Conservation (phyloP, 2,329 filamentous ascomycete species). For the Aspergillus luchuensis region DNA sequence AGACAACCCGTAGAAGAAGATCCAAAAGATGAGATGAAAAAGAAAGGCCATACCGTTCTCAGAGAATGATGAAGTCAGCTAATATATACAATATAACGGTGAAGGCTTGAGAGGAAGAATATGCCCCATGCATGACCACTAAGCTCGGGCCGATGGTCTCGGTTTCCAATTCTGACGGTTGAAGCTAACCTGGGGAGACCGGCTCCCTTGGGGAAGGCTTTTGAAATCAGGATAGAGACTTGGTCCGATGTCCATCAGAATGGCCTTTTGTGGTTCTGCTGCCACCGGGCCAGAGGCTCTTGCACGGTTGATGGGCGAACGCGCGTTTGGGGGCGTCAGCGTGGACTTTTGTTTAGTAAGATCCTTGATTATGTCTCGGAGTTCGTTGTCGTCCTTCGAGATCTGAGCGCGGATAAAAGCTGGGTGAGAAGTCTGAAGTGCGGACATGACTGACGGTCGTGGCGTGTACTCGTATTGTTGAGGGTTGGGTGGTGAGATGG, state of each 20-base stretch:
- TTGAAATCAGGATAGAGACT: constrained; percentile 38
- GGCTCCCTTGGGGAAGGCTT: constrained; percentile 30
- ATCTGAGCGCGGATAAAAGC: constrained; percentile 85
- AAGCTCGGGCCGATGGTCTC: constrained; percentile 34
- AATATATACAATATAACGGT: constrained; percentile 18
- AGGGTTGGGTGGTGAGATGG: constrained; percentile 60
- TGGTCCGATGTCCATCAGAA: constrained; percentile 48
- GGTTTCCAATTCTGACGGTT: constrained; percentile 39
- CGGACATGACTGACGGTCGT: constrained; percentile 77
- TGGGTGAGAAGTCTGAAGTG: constrained; percentile 60
- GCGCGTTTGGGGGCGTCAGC: constrained; percentile 22
- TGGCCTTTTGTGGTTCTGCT: constrained; percentile 46
- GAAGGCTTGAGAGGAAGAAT: constrained; percentile 10
- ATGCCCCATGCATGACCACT: background rate
- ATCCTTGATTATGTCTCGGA: constrained; percentile 70
- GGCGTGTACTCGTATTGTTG: constrained; percentile 68
- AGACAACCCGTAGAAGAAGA: constrained; percentile 22
- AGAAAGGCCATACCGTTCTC: constrained; percentile 17
- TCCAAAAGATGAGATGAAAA: constrained; percentile 15
- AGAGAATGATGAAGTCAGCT: constrained; percentile 13
- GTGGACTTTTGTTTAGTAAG: constrained; percentile 45
- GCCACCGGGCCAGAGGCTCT: constrained; percentile 33
- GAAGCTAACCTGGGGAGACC: constrained; percentile 33
- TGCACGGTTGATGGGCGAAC: constrained; percentile 28
- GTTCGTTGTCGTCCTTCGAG: constrained; percentile 69